These are phyloP conservation scores for Styphnolobium japonicum DNA, from an alignment of 306 rosid genomes.

Conservation along the genomic window DNA sequence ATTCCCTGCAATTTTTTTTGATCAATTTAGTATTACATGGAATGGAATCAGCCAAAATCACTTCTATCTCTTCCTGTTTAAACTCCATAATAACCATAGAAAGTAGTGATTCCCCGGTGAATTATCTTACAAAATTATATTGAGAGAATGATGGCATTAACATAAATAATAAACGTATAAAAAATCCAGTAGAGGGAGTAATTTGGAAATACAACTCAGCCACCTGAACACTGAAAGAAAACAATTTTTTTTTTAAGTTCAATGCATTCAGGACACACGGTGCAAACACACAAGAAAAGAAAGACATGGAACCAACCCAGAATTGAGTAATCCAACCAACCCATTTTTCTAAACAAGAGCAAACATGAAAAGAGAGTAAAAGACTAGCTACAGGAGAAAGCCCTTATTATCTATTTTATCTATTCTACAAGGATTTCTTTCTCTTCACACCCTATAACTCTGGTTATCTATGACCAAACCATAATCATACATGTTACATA, in stretches of 20 bases:
- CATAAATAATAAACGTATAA: not conserved
- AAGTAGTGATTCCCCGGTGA: not conserved
- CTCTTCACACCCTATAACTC: not conserved
- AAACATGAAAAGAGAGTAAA: not conserved
- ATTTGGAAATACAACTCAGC: not conserved
- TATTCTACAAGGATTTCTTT: not conserved
- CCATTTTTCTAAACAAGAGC: not conserved
- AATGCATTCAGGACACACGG: not conserved
- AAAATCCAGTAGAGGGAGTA: not conserved
- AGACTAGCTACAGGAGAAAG: not conserved
- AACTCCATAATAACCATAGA: not conserved
- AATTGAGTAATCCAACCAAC: not conserved
- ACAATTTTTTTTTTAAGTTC: not conserved
- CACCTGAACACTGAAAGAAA: not conserved
- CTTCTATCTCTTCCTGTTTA: not conserved
- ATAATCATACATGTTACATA: not conserved
- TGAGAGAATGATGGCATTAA: not conserved
- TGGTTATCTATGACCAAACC: not conserved
- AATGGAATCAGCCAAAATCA: not conserved
- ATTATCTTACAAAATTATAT: not conserved
- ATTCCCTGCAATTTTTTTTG: slow-evolving; percentile 58
- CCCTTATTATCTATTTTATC: not conserved
- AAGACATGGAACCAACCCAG: not conserved
- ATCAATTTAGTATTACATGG: not conserved
- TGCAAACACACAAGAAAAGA: not conserved